Base-by-base conservation (phyloP, 176 grass and related monocot species). In the Raddia guianensis region DNA sequence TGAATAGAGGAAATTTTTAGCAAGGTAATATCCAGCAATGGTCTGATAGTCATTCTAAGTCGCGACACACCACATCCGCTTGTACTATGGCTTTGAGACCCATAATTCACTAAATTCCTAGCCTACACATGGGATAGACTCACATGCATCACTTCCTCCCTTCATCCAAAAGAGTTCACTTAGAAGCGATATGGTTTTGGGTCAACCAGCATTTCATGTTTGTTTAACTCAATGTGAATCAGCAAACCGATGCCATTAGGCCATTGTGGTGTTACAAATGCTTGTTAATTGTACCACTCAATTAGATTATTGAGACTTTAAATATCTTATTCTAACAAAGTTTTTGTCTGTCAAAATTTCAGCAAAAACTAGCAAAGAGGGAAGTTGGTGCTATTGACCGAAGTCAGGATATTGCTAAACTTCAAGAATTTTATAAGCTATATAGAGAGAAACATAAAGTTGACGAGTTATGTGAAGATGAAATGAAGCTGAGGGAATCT, bases 351-450 rank as follows among this genome's bases (percentile, higher is more conserved):
- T 71, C 7, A 81, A 87, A 55, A 19, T 73, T 88, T 82, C 86
- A 97, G 94, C 94, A 97, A 97, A 97, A 97, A 82, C 57, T 90
- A 63, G 94, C 89, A 45, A 94, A 92, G 55, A 90, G 76, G 73
- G 94, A 92, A 73, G 89, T 49, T 20, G 80, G 73, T 88, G 69
- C 75, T 48, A 98, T 94, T 87, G 92, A 98, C 72, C 77, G 92
- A 70, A 98, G 81, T 65, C 88, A 84, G 59, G 92, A 94, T 90
- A 85, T 98, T 79, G 83, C 88, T 71, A 89, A 87, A 73, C 66
- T 98, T 63, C 91, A 89, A 83, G 95, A 98, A 80, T 98, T 98
- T 87, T 98, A 98, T 83, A 98, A 95, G 81, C 72, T 59, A 14
- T 98, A 98, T 73, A 93, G 95, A 85, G 90, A 93, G 80, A 94